Conservation (phyloP, 192 early-diverging fungal genomes). For the Mycoemilia scoparia region DNA sequence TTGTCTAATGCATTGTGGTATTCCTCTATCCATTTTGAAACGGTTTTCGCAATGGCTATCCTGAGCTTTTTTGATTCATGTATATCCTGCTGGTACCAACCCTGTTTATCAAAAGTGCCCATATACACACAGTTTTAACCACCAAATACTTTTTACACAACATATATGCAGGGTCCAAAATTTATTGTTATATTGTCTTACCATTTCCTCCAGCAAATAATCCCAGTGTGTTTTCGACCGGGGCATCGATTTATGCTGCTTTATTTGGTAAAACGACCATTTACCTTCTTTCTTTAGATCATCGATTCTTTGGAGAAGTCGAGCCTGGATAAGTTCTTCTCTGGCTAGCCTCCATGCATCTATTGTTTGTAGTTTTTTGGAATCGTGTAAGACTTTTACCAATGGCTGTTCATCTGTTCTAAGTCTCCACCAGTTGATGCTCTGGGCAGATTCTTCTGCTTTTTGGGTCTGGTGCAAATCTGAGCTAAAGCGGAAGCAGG, state of each 20-base stretch:
- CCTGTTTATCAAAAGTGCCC: too few relatives aligned
- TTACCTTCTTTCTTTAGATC: conserved; percentile 23
- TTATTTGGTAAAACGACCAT: conserved; percentile 32
- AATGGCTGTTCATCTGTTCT: conserved; percentile 24
- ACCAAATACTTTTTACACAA: too few relatives aligned
- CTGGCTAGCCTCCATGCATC: conserved; percentile 24
- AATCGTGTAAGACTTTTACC: conserved; percentile 6
- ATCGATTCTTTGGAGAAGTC: conserved; percentile 30
- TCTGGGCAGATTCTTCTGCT: too few relatives aligned
- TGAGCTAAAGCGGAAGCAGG: too few relatives aligned
- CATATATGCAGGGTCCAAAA: too few relatives aligned
- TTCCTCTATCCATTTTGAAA: conserved; percentile 29
- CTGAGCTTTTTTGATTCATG: conserved; percentile 26
- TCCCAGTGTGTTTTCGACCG: conserved; percentile 34
- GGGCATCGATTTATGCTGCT: conserved; percentile 24
- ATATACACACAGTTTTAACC: too few relatives aligned
- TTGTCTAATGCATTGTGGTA: conserved; percentile 27
- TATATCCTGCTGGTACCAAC: conserved; percentile 32
- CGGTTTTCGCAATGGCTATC: conserved; percentile 16
- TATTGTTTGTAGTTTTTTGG: conserved; percentile 17
- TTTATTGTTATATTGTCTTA: too few relatives aligned
- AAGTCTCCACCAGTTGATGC: conserved; percentile 20
- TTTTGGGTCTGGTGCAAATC: too few relatives aligned
- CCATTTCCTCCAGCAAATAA: conserved; percentile 28
- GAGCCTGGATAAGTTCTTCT: conserved; percentile 22